Base-by-base conservation (phyloP, 306 rosid species). In the Acacia crassicarpa region DNA sequence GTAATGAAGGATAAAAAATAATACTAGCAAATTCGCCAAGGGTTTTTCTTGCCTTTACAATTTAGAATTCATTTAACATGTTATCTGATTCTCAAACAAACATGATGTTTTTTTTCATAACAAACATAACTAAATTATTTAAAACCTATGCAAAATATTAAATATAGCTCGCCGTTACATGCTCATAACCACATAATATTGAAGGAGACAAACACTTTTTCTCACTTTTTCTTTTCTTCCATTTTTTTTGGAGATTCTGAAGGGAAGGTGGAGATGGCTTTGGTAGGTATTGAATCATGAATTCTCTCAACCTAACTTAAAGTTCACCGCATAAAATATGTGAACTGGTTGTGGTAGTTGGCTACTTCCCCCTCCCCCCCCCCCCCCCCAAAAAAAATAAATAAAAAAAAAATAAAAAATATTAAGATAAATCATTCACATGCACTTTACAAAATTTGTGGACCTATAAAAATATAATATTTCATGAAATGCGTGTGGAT, bases 401-500 rank as follows among this genome's bases (percentile, higher is more conserved):
- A 27, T 0, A 27, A 27, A 27, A 27, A 27, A 27, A 27, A 27
- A 27, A 27, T 0, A 27, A 27, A 27, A 25, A 23, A 10, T 10
- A 9, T 40, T 68, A 3, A 19, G 14, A 17, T 4, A 35, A 20
- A 58, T 67, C 72, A 38, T 40, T 68, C 27, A 68, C 73, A 68
- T 17, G 72, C 33, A 13, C 35, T 27, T 15, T 16, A 85, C 20
- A 35, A 32, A 33, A 56, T 13, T 44, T 13, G 16, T 69, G 5
- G 71, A 10, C 32, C 54, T 49, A 25, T 19, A 65, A 20, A 30
- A 30, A 38, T 69, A 38, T 49, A 76, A 53, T 16, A 67, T 38
- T 15, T 5, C 23, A 75, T 65, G 70, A 70, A 45, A 84, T 43
- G 77, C 67, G 65, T 53, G 86, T 69, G 88, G 82, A 75, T 78